phyloP scores from a whole-genome alignment of 1,284 basidiomycete species.

The Moesziomyces aphidis region DNA sequence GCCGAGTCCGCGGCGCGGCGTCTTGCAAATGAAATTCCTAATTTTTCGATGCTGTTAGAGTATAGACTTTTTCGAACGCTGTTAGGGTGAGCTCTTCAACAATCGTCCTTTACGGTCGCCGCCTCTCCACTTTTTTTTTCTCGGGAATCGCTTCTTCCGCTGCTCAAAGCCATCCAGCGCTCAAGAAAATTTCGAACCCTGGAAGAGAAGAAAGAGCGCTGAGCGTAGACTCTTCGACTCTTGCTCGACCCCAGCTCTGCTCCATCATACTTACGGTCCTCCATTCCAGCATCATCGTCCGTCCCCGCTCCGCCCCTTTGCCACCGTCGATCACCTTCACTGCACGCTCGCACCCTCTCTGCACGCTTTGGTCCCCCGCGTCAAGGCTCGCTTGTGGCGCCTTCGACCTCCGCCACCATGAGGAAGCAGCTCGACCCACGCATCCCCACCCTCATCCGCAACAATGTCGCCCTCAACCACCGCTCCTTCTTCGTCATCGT shows the following conservation, averaged over 20 bases:
- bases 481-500: slow-evolving; percentile 97
- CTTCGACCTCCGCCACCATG: slow-evolving; percentile 41
- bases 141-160: slow-evolving; percentile 14
- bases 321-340: background rate
- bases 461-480: slow-evolving; percentile 85
- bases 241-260: no score
- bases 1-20: no score
- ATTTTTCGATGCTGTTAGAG: no score
- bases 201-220: slow-evolving; percentile 9
- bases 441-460: slow-evolving; percentile 90
- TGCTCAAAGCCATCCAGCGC: background rate
- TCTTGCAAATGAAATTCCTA: no score
- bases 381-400: slow-evolving; percentile 6
- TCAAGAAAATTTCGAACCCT: slow-evolving; percentile 21
- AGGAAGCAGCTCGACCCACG: slow-evolving; percentile 77
- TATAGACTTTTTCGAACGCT: no score
- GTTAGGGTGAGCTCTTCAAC: no score
- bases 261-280: no score
- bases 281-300: no score
- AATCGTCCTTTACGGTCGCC: no score
- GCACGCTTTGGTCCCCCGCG: background rate
- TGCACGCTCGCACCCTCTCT: background rate
- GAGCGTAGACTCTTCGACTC: no score
- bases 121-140: slow-evolving; percentile 5
- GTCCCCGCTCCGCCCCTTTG: no score